Conservation (phyloP, 495 filamentous ascomycete species). For the Tetracladium marchalianum region DNA sequence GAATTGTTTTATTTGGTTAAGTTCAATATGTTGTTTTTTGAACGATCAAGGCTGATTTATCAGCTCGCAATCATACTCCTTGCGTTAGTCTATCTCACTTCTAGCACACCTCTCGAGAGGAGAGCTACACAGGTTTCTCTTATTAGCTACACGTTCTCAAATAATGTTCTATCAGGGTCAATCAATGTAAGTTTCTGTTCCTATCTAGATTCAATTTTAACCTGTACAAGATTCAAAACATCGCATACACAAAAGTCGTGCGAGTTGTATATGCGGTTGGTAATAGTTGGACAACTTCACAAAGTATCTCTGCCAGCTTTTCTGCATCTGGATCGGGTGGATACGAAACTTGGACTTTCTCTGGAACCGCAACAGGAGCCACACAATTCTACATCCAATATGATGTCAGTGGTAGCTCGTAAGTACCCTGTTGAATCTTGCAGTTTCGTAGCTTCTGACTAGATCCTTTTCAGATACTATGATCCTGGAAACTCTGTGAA, state of each 20-base stretch:
- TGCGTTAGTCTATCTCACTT: neutral
- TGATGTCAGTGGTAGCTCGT: constrained; percentile 19
- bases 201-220: neutral
- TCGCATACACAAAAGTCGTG: constrained; percentile 22
- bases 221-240: constrained; percentile 19
- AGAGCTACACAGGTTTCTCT: constrained; percentile 21
- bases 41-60: too few species aligned
- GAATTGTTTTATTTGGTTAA: too few species aligned
- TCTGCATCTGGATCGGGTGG: constrained; percentile 9
- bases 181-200: constrained; percentile 13
- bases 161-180: constrained; percentile 18
- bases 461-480: constrained; percentile 17
- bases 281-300: constrained; percentile 11
- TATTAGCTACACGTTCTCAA: constrained; percentile 13
- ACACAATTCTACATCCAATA: constrained; percentile 25
- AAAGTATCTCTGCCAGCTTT: constrained; percentile 17
- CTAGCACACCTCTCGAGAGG: constrained; percentile 2
- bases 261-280: constrained; percentile 20
- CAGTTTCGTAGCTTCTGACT: neutral
- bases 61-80: too few species aligned
- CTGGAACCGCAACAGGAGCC: constrained; percentile 19
- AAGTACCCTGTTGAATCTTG: neutral
- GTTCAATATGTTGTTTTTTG: too few species aligned
- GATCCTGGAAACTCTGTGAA: constrained; percentile 20
- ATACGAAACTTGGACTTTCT: constrained; percentile 23